Evolutionary conservation across 495 filamentous ascomycete species (phyloP), one percentile per base, ranked within the genome.

Genomic region (Melanomma pulvis-pyrius): DNA sequence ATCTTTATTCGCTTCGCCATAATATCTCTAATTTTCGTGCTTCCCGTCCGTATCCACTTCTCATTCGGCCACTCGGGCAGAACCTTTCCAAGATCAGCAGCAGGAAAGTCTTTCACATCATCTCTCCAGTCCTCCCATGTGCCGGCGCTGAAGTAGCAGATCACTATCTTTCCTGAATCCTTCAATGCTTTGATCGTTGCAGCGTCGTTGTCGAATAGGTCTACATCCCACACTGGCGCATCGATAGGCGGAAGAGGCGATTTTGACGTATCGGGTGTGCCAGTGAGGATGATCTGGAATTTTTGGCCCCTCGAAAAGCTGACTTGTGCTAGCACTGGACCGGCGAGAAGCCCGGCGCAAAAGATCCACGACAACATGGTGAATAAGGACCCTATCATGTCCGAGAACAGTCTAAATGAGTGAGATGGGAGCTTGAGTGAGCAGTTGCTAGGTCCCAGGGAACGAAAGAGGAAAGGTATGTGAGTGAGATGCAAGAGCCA

Each of bases 121-220:
- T 77, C 71, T 15, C 88, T 82, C 77, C 80, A 86, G 66, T 82
- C 68, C 74, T 89, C 86, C 61, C 80, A 87, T 5, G 82, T 85
- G 4, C 89, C 89, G 0, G 88, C 89, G 17, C 83, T 86, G 77
- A 90, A 91, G 71, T 91, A 92, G 79, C 89, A 92, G 61, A 91
- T 88, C 36, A 90, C 84, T 48, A 79, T 86, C 64, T 83, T 79
- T 19, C 78, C 78, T 28, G 71, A 56, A 0, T 29, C 39, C 34
- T 88, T 83, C 5, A 89, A 76, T 0, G 71, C 55, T 2, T 73
- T 61, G 58, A 88, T 84, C 11, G 73, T 79, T 24, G 75, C 62
- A 7, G 73, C 72, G 24, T 72, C 56, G 60, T 82, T 88, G 59
- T 80, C 74, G 76, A 87, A 87, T 1, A 89, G 79, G 58, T 89